Evolutionary conservation across 2,329 filamentous ascomycete genomes (phyloP), one percentile per base, ranked within the genome.

Genomic region (Cladophialophora yegresii): DNA sequence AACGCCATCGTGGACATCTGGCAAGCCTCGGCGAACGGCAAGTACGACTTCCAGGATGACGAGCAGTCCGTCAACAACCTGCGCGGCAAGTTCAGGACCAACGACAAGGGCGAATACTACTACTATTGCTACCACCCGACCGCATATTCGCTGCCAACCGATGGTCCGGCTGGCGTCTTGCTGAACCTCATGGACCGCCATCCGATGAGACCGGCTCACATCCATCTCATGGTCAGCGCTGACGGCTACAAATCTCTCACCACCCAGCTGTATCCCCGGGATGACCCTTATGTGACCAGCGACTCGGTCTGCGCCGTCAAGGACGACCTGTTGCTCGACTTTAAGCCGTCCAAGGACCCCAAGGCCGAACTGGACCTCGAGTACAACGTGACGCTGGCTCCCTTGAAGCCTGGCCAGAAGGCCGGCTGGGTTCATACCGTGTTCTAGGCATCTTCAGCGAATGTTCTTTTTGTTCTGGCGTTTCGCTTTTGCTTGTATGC

Each of bases 41-140:
- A 88, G 75, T 91, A 91, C 81, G 88, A 90, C 73, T 87, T 90
- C 77, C 89, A 91, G 76, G 88, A 87, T 0, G 83, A 87, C 62
- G 86, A 86, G 78, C 88, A 91, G 81, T 78, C 79, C 56, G 85
- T 85, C 74, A 89, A 91, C 83, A 92, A 92, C 81, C 82, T 91
- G 49, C 85, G 89, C 50, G 89, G 89, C 75, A 91, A 91, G 80
- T 91, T 91, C 81, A 84, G 83, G 71, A 85, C 87, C 68, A 84
- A 90, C 76, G 83, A 84, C 71, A 83, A 91, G 67, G 89, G 89
- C 71, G 83, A 87, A 75, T 90, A 88, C 78, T 84, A 81, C 78
- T 88, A 90, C 77, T 91, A 91, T 84, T 91, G 88, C 82, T 85
- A 88, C 73, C 83, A 89, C 77, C 89, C 89, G 0, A 91, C 89